Conservation (phyloP, 768 basidiomycete species). For the Gymnopilus junonius region DNA sequence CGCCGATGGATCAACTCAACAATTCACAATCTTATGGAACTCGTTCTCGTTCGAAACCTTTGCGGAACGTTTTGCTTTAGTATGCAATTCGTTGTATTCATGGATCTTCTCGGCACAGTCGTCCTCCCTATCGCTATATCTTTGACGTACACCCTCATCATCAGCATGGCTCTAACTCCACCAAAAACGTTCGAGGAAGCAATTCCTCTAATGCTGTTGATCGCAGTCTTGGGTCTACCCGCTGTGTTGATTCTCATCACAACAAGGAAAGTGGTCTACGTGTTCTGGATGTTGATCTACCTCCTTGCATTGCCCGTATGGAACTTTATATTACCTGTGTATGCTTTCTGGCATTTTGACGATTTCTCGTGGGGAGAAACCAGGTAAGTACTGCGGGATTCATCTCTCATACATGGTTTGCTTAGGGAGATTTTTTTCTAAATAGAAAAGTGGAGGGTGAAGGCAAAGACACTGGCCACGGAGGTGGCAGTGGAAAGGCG, state of each 20-base stretch:
- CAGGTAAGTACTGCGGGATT: slow-evolving; percentile 54
- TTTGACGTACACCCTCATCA: slow-evolving; percentile 88
- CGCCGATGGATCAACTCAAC: slow-evolving; percentile 99
- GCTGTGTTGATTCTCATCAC: slow-evolving; percentile 92
- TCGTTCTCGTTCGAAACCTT: slow-evolving; percentile 93
- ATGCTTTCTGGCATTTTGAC: slow-evolving; percentile 99
- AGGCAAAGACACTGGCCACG: slow-evolving; percentile 78
- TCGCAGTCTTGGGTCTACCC: slow-evolving; percentile 92
- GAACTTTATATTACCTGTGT: slow-evolving; percentile 94
- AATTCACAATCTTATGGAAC: slow-evolving; percentile 99
- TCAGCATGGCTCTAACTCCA: slow-evolving; percentile 78
- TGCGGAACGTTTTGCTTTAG: slow-evolving; percentile 99
- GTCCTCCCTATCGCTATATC: slow-evolving; percentile 94
- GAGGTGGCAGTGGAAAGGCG: slow-evolving; percentile 56
- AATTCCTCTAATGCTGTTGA: slow-evolving; percentile 89
- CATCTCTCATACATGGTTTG: background rate
- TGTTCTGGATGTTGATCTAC: slow-evolving; percentile 98
- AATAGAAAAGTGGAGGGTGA: slow-evolving; percentile 96
- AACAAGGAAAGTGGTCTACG: slow-evolving; percentile 92
- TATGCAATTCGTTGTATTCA: slow-evolving; percentile 99
- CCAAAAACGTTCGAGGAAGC: slow-evolving; percentile 89
- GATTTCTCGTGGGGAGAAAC: slow-evolving; percentile 99
- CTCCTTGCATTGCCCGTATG: slow-evolving; percentile 91
- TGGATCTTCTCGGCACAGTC: slow-evolving; percentile 91
- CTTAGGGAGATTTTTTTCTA: slow-evolving; percentile 19